These are phyloP conservation scores for Lentinula novae-zelandiae DNA, from an alignment of 1,284 basidiomycete species.

Conservation along the genomic window DNA sequence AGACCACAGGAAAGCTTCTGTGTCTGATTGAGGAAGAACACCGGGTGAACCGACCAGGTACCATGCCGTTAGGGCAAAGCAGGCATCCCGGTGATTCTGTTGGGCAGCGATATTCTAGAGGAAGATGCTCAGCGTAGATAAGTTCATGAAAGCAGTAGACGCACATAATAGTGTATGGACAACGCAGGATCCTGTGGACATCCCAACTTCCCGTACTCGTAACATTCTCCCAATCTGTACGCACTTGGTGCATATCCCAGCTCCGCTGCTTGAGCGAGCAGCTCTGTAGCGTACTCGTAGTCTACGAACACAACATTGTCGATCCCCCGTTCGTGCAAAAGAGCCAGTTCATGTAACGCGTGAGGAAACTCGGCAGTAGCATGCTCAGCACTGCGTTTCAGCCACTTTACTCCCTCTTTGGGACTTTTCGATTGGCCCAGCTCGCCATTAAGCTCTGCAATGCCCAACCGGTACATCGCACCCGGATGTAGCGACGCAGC, in stretches of 20 bases:
- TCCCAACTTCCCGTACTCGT: constrained; percentile 98
- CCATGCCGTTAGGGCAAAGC: constrained; percentile 98
- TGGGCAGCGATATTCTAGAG: constrained; percentile 94
- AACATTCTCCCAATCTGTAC: constrained; percentile 95
- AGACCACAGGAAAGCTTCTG: constrained; percentile 95
- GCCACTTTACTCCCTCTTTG: constrained; percentile 97
- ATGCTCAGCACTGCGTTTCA: constrained; percentile 94
- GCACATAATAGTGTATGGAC: constrained; percentile 97
- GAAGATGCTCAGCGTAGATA: constrained; percentile 14
- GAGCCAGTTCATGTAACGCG: constrained; percentile 91
- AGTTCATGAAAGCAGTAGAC: constrained; percentile 24
- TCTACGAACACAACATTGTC: constrained; percentile 98
- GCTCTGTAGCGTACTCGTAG: constrained; percentile 91
- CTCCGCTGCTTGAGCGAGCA: constrained; percentile 93
- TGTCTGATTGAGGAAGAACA: constrained; percentile 96
- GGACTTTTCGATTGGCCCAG: constrained; percentile 84
- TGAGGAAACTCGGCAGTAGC: constrained; percentile 95
- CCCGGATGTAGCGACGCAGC: constrained; percentile 90
- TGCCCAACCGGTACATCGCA: constrained; percentile 95
- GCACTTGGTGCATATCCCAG: constrained; percentile 96
- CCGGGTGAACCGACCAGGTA: constrained; percentile 98
- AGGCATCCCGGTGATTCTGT: constrained; percentile 94
- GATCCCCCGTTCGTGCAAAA: constrained; percentile 92
- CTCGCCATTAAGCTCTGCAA: constrained; percentile 95
- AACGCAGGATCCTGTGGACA: constrained; percentile 97